These are phyloP conservation scores for Pseudotulostoma volvatum DNA, from an alignment of 495 filamentous ascomycete species.

Conservation along the genomic window DNA sequence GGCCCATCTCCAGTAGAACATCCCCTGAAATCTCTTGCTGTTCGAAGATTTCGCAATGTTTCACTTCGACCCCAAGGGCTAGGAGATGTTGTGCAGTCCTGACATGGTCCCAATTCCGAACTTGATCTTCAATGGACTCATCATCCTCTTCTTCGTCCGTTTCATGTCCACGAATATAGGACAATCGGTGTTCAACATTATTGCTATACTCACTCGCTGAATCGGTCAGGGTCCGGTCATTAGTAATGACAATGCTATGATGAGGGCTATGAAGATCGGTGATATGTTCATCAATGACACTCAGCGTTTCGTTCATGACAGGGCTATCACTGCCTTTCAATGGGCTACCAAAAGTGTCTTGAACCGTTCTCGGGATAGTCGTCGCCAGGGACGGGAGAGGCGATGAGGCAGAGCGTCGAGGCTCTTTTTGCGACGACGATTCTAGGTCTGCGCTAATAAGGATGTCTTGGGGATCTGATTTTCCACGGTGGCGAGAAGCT, in stretches of 20 bases:
- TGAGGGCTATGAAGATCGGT: constrained; percentile 75
- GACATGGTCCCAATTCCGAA: constrained; percentile 55
- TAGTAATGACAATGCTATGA: constrained; percentile 34
- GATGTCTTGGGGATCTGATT: constrained; percentile 15
- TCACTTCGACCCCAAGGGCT: constrained; percentile 58
- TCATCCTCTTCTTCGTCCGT: constrained; percentile 56
- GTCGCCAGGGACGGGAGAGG: constrained; percentile 23
- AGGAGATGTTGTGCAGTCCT: constrained; percentile 79
- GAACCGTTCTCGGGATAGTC: constrained; percentile 27
- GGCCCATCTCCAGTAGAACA: constrained; percentile 85
- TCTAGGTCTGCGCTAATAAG: constrained; percentile 10
- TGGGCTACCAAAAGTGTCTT: constrained; percentile 28
- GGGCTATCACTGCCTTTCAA: constrained; percentile 46
- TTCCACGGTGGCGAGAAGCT: constrained; percentile 29
- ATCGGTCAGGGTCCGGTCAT: constrained; percentile 48
- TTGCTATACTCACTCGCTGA: constrained; percentile 83
- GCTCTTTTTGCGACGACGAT: constrained; percentile 11
- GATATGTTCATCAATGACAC: constrained; percentile 96
- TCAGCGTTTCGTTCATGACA: constrained; percentile 91
- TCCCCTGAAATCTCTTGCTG: constrained; percentile 95
- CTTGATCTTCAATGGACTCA: constrained; percentile 42
- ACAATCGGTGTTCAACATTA: constrained; percentile 56
- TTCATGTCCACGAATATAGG: constrained; percentile 80
- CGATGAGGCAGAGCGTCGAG: constrained; percentile 26
- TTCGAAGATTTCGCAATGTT: constrained; percentile 81